Conservation (phyloP, 108 stramenopile genomes). For the Skeletonema potamos region DNA sequence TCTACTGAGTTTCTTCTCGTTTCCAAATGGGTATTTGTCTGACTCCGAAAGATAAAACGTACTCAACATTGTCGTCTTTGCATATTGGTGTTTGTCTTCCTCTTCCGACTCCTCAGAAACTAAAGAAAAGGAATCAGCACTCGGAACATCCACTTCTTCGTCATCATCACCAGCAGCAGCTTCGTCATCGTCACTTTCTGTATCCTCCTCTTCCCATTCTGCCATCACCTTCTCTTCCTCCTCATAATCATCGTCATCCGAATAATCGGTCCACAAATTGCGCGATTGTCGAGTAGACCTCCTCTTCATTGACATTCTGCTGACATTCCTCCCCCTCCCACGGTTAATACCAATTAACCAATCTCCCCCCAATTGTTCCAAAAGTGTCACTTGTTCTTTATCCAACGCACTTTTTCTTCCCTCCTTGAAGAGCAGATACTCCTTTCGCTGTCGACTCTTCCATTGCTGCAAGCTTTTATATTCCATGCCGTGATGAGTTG, state of each 20-base stretch:
- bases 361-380: not conserved
- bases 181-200: not conserved
- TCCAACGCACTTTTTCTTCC: conserved; percentile 3
- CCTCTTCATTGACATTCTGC: not conserved
- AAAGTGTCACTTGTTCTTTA: not conserved
- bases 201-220: not conserved
- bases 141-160: not conserved
- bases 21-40: not conserved
- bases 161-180: not conserved
- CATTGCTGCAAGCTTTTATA: not conserved
- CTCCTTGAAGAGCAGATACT: not conserved
- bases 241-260: conserved; percentile 2
- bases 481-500: not conserved
- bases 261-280: not conserved
- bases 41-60: not conserved
- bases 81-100: not conserved
- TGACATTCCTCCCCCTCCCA: not conserved
- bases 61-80: not conserved
- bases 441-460: not conserved
- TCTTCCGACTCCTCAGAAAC: not conserved
- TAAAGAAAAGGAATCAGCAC: not conserved
- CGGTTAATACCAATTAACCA: not conserved
- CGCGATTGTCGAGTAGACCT: not conserved
- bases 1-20: not conserved
- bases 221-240: not conserved